Evolutionary conservation across 2,329 filamentous ascomycete species (phyloP), one percentile per base, ranked within the genome.

Genomic region (Penicillium concentricum): DNA sequence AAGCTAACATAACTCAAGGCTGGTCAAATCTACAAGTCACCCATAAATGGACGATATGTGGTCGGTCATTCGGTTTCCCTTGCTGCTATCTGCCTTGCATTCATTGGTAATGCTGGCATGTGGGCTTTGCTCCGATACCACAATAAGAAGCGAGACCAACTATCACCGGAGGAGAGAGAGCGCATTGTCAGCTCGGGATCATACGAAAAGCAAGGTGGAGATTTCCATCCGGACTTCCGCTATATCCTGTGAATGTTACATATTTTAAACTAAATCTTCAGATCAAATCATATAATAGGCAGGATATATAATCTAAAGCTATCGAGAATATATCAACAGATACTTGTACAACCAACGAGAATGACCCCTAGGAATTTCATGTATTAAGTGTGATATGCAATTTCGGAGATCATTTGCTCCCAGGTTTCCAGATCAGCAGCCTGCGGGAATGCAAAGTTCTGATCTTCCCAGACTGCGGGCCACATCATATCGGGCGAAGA

Each of bases 361-460:
- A 28, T 24, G 34, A 22, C 26, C 15, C 4, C 16, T 20, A 15
- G 7, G 6, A 4, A 16, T 50, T 15, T 12, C 12, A 45, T 22
- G n/a, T 28, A 8, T 37, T 59, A 59, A 3, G 54, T 43, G 26
- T 59, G 56, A 42, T 59, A 59, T 22, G 57, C 57, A 44, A 59
- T 59, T 38, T 59, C 54, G 16, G 54, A 59, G 18, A 59, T 57
- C 57, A 59, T 59, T 38, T 59, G 57, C 20, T 59, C 57, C 57
- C 57, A 59, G 15, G 54, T 59, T 41, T 51, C 49, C 37, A 57
- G 42, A 30, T 59, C 57, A 18, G 57, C 44, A 39, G 57, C 57
- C 13, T 59, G 50, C 15, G 57, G 57, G 20, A 59, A 59, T 18
- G 57, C 54, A 38, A 59, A 59, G 24, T 59, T 57, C 22, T 54